phyloP scores from a whole-genome alignment of 1,139 yeast genomes.

The Yamadazyma friedrichii region DNA sequence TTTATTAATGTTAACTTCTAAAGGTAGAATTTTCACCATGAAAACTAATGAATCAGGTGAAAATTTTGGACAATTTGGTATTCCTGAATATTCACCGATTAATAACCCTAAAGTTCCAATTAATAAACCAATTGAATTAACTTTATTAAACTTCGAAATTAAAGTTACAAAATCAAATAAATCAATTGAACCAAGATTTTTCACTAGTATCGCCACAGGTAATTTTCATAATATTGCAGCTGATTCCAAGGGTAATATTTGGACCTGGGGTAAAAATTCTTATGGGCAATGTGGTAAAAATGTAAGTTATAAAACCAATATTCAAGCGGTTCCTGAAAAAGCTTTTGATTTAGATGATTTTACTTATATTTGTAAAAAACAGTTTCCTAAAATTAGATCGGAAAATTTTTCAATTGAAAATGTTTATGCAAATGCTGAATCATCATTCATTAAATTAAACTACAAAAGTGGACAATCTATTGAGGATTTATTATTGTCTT shows the following conservation, averaged over 20 bases:
- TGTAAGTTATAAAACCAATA: conserved; percentile 62
- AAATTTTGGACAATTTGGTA: conserved; percentile 80
- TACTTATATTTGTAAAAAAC: conserved; percentile 18
- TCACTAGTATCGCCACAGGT: conserved; percentile 70
- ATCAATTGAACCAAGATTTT: conserved; percentile 37
- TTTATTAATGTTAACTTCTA: conserved; percentile 55
- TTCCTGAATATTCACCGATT: conserved; percentile 69
- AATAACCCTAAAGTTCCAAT: conserved; percentile 25
- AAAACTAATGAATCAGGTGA: conserved; percentile 46
- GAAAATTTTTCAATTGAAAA: conserved; percentile 41
- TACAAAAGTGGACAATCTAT: conserved; percentile 20
- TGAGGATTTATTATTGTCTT: conserved; percentile 46
- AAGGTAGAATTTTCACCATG: conserved; percentile 65
- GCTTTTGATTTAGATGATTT: conserved; percentile 33
- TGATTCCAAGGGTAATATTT: conserved; percentile 61
- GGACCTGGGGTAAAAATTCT: conserved; percentile 83
- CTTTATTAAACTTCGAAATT: conserved; percentile 36
- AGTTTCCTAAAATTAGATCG: conserved; percentile 30
- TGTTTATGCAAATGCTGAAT: conserved; percentile 67
- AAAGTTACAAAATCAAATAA: conserved; percentile 20
- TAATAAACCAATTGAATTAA: conserved; percentile 33
- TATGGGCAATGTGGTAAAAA: conserved; percentile 83
- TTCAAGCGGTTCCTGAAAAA: conserved; percentile 62
- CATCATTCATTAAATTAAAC: conserved; percentile 55
- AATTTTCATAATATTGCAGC: conserved; percentile 67